A percentile compares a stretch with the other conserved stretches of the same genome.
Conservation (phyloP, 495 filamentous ascomycete species). For the Tuber umbilicatum region DNA sequence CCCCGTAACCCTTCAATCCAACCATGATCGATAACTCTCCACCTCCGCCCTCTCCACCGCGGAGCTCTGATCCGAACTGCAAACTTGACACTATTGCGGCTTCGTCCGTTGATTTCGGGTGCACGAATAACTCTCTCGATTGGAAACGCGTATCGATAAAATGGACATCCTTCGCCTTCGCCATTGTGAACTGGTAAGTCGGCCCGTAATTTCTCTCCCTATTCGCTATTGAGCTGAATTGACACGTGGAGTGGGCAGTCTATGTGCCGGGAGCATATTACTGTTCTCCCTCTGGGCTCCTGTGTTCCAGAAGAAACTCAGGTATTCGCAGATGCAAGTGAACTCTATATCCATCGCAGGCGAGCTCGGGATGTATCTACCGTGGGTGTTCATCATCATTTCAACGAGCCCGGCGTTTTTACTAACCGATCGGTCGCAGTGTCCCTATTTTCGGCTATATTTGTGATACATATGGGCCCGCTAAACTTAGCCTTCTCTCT, state of each 20-base stretch:
- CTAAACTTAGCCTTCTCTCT: conserved; percentile 63
- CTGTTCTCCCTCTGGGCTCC: conserved; percentile 90
- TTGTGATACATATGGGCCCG: conserved; percentile 80
- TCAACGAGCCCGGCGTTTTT: not conserved
- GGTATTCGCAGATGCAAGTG: conserved; percentile 83
- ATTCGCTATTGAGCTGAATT: not conserved
- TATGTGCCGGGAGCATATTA: conserved; percentile 81
- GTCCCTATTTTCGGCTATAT: conserved; percentile 81
- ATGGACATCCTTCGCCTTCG: conserved; percentile 29
- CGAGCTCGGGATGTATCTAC: conserved; percentile 81
- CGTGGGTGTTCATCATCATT: conserved; percentile 35
- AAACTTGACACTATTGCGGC: not conserved
- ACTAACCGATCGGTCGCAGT: conserved; percentile 10
- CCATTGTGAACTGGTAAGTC: conserved; percentile 30
- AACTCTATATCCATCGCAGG: conserved; percentile 84
- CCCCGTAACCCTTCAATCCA: not conserved
- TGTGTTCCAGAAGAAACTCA: conserved; percentile 72
- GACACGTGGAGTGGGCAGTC: conserved; percentile 41
- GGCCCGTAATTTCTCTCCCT: not conserved
- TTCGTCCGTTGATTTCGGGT: not conserved
- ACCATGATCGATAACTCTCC: not conserved
- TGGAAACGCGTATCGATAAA: conserved; percentile 2
- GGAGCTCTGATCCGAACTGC: not conserved
- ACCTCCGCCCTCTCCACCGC: not conserved
- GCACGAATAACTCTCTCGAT: not conserved